Conservation (phyloP, 352 stramenopile genomes). For the Phytophthora melonis region DNA sequence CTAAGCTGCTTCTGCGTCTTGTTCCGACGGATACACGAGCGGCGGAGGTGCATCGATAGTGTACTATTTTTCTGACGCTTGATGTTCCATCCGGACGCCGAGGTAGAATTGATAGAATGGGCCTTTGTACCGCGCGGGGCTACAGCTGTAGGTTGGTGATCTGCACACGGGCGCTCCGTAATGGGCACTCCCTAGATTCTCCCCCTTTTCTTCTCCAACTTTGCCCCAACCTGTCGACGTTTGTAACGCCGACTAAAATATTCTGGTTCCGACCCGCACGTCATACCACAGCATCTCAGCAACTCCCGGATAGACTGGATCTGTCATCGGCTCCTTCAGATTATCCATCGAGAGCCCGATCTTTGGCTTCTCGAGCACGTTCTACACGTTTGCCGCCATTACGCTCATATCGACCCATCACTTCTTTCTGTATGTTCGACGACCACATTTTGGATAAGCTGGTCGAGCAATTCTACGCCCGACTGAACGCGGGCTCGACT, state of each 20-base stretch:
- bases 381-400: constrained; percentile 51
- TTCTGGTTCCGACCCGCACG: constrained; percentile 78
- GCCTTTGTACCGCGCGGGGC: not conserved
- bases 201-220: constrained; percentile 83
- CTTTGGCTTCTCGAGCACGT: constrained; percentile 18
- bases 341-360: constrained; percentile 22
- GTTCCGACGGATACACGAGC: not conserved
- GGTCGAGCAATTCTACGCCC: constrained; percentile 52
- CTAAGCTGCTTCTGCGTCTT: not conserved
- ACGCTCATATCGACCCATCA: constrained; percentile 63
- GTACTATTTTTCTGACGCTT: not conserved
- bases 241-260: constrained; percentile 89
- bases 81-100: not conserved
- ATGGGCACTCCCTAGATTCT: not conserved
- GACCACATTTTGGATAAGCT: constrained; percentile 51
- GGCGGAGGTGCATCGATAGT: not conserved
- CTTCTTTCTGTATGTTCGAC: constrained; percentile 65
- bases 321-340: constrained; percentile 21
- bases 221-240: constrained; percentile 82
- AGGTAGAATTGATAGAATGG: not conserved
- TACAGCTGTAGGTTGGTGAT: not conserved
- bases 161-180: not conserved
- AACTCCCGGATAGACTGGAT: constrained; percentile 14
- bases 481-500: constrained; percentile 18
- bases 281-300: constrained; percentile 80